A percentile compares a stretch with the other conserved stretches of the same genome.
Evolutionary conservation across 331 rosid species (phyloP).

Genomic region (Stylosanthes scabra): DNA sequence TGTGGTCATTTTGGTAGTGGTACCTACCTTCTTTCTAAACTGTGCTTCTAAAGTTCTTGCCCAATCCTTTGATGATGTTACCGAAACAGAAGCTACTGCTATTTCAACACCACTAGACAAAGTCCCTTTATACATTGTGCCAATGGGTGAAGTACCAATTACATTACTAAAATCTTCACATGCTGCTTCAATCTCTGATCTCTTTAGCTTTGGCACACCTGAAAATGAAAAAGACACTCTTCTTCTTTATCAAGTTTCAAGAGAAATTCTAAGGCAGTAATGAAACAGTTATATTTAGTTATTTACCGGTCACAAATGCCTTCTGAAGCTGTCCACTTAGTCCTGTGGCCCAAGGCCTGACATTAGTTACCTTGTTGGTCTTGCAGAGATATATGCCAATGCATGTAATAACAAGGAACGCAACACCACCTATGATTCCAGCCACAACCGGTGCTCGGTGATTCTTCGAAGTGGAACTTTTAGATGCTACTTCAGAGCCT

Average conservation of each 20-base stretch:
- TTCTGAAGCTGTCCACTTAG: slow-evolving; percentile 95
- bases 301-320: slow-evolving; percentile 84
- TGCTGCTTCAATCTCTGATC: slow-evolving; percentile 79
- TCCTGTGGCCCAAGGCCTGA: slow-evolving; percentile 89
- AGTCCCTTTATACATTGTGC: slow-evolving; percentile 87
- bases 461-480: slow-evolving; percentile 24
- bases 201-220: slow-evolving; percentile 85
- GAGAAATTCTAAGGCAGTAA: not conserved
- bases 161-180: slow-evolving; percentile 98
- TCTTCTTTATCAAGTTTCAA: slow-evolving; percentile 9
- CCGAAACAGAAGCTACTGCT: slow-evolving; percentile 66
- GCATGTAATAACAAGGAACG: slow-evolving; percentile 41
- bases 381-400: slow-evolving; percentile 54
- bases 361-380: slow-evolving; percentile 61
- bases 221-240: slow-evolving; percentile 30
- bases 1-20: not conserved
- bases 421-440: slow-evolving; percentile 56
- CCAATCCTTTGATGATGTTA: slow-evolving; percentile 64
- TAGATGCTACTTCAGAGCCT: not conserved
- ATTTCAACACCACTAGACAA: slow-evolving; percentile 92
- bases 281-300: not conserved
- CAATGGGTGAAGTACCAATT: slow-evolving; percentile 66
- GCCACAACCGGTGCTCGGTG: slow-evolving; percentile 28
- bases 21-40: slow-evolving; percentile 97
- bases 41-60: slow-evolving; percentile 64